Evolutionary conservation across 768 basidiomycete genomes (phyloP).

Genomic region (Dioszegia aurantiaca): DNA sequence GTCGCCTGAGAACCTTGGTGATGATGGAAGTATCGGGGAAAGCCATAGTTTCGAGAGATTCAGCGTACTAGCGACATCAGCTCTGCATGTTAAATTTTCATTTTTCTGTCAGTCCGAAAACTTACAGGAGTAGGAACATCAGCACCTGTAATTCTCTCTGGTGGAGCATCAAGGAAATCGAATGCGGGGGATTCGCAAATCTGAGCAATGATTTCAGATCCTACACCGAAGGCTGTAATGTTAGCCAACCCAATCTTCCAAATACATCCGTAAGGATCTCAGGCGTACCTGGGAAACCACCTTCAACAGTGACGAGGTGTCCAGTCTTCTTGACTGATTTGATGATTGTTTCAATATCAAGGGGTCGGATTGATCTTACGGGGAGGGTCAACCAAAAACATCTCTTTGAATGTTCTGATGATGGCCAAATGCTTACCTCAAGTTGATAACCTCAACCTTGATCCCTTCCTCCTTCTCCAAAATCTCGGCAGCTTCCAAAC

Average conservation of each 20-base stretch:
- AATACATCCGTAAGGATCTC: background rate
- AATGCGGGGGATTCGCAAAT: conserved; percentile 96
- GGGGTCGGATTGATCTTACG: conserved; percentile 75
- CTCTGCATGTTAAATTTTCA: too few species aligned
- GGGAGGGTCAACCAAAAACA: too few species aligned
- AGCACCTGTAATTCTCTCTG: conserved; percentile 95
- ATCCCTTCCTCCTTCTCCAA: conserved; percentile 89
- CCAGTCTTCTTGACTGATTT: conserved; percentile 98
- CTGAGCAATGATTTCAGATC: conserved; percentile 96
- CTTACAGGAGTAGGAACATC: conserved; percentile 91
- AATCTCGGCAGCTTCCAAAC: conserved; percentile 86
- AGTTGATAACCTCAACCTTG: conserved; percentile 96
- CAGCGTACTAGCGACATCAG: conserved; percentile 85
- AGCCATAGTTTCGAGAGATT: conserved; percentile 78
- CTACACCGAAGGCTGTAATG: conserved; percentile 76
- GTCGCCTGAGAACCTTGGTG: conserved; percentile 88
- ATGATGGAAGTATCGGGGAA: conserved; percentile 93
- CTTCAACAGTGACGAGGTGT: conserved; percentile 89
- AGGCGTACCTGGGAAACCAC: conserved; percentile 77
- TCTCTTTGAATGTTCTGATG: too few species aligned
- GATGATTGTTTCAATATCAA: conserved; percentile 97
- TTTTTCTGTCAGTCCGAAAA: background rate
- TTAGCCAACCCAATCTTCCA: background rate
- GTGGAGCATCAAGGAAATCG: conserved; percentile 96
- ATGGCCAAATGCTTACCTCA: conserved; percentile 60